Evolutionary conservation across 2,329 filamentous ascomycete species (phyloP), one percentile per base, ranked within the genome.

Genomic region (Colletotrichum sp.): DNA sequence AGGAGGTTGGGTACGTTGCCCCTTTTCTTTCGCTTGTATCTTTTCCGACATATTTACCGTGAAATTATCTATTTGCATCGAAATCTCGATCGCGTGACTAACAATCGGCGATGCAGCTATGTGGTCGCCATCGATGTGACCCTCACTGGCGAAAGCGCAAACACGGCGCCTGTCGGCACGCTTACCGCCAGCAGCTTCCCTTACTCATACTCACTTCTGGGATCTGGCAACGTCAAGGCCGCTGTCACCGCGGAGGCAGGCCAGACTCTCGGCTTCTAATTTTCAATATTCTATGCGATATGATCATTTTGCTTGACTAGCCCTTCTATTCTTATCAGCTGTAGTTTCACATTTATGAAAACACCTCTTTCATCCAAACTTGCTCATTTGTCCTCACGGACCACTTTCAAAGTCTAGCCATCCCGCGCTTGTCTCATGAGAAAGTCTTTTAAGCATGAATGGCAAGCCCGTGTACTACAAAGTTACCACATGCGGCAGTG

Each of bases 131-230:
- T 82, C 36, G 85, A 87, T 36, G 85, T 85, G 32, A 80, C 81
- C 72, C 82, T 87, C 18, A 85, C 89, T 30, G 85, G 83, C 43
- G 52, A 77, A 14, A 85, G 83, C 34, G 80, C 80, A 21, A 90
- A 90, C 82, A 83, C 85, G 24, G 90, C 89, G 1, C 85, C 85
- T 2, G 79, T 81, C 48, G 87, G 88, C 34, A 88, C 86, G 5
- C 82, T 90, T 18, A 88, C 82, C 32, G 83, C 83, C 13, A 84
- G 90, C 13, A 87, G 87, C 1, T 92, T 92, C 80, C 79, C 80
- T 26, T 91, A 91, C 81, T 83, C 82, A 9, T 81, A 87, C 71
- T 65, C 65, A 2, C 77, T 78, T 4, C 79, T 91, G 28, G 88
- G 87, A 1, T 86, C 86, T 1, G 82, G 76, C 8, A 86, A 82